Evolutionary conservation across 768 basidiomycete species (phyloP), one percentile per base, ranked within the genome.

Genomic region (Mycena kentingensis): DNA sequence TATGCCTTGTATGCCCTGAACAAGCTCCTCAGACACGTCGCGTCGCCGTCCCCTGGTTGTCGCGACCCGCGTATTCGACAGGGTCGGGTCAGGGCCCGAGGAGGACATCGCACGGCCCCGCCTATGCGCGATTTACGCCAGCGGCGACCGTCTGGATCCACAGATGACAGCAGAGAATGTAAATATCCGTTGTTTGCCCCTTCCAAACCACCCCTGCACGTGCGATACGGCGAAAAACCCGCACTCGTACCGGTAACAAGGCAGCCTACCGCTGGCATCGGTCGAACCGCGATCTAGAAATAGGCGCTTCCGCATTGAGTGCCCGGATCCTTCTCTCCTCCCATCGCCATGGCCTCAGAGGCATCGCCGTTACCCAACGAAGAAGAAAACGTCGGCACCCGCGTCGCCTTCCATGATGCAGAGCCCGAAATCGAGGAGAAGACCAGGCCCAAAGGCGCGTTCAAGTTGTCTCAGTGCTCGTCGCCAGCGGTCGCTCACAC

Each of bases 331-430:
- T 32, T 25, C 32, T 21, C 24, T 15, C 37, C 42, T 51, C 46
- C 46, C 22, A 54, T 48, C 37, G 48, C 46, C 35, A 46, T 44
- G 42, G 19, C 21, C 25, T 31, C 51, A 15, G 32, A 38, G 51
- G 31, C 35, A 44, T 37, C 41, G 7, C 24, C 35, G 25, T 7
- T 39, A 3, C 51, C 61, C 36, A 67, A 65, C 35, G 76, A 75
- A 18, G 71, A 70, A 38, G 66, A 65, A 10, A 64, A 63, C 24
- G 65, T 67, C 42, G 66, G 68, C 26, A 58, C 64, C 19, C 78
- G 82, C 38, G 78, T 84, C 34, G 80, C 73, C 26, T 83, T 83
- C 63, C 79, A 79, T 22, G 68, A 73, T 18, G 73, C 74, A 42
- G 62, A 67, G 32, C n/a, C n/a, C n/a, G 67, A 55, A 22, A 58